Base-by-base conservation (phyloP, 345 rosid species). In the Populus alba region DNA sequence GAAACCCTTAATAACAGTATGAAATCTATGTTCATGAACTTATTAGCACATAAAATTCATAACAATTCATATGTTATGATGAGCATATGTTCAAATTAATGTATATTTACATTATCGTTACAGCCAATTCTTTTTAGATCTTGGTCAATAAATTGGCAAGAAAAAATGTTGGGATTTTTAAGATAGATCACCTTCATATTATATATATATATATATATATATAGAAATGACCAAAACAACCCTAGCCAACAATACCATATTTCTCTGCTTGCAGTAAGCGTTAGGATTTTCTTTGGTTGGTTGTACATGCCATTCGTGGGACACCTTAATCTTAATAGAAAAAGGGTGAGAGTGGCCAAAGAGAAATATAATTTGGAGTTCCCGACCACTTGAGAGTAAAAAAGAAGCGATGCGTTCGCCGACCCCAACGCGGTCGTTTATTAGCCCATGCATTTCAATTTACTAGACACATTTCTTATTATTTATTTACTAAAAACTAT, bases 361-460 rank as follows among this genome's bases (percentile, higher is more conserved):
- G 22, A 47, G 4, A 6, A 33, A 3, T 10, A 2, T 10, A 12
- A 65, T 18, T 1, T 29, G 47, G 23, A 45, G 78, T 49, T 37
- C 68, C 74, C 79, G 74, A 69, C 68, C 74, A 20, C 27, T 53
- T 16, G 2, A 75, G 71, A 78, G 89, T 89, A 91, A 85, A 89
- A 85, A 89, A 87, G 85, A 73, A 82, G 91, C 95, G 96, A 84
- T 76, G 74, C 89, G 91, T 87, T 86, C 91, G 97, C 85, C 95
- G 91, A 85, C 92, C 87, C 92, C 81, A 89, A 83, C 95, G 92
- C 90, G 86, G 91, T 86, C 89, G 88, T 88, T 89, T 80, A 90
- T 73, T 53, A 68, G 89, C 83, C 83, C 83, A 77, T 82, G 89
- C 91, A 67, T 87, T 88, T 37, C 94, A 83, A 88, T 85, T 93